Conservation (phyloP, 495 filamentous ascomycete genomes). For the Neurospora tetraspora region DNA sequence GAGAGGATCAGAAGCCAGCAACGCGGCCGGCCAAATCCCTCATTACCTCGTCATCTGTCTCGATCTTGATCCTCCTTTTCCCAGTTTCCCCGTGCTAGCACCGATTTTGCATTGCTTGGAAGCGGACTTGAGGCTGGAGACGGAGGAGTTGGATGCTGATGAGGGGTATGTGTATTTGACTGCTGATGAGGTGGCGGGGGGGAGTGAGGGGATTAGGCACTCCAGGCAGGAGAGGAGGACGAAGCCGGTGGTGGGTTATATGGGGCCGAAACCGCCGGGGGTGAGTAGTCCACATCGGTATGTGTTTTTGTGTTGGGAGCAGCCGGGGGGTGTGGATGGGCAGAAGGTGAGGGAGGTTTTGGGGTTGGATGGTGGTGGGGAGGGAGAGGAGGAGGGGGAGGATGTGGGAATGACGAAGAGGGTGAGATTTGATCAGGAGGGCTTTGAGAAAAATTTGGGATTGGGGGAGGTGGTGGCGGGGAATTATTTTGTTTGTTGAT, state of each 20-base stretch:
- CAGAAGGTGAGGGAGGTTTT: slow-evolving; percentile 32
- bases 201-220: slow-evolving; percentile 1
- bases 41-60: slow-evolving; percentile 38
- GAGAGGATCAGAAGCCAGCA: not conserved
- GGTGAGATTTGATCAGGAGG: slow-evolving; percentile 43
- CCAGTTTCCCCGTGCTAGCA: slow-evolving; percentile 36
- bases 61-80: slow-evolving; percentile 46
- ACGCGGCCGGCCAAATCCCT: not conserved
- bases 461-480: slow-evolving; percentile 40
- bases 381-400: slow-evolving; percentile 15
- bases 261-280: slow-evolving; percentile 42
- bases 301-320: slow-evolving; percentile 46
- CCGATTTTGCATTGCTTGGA: slow-evolving; percentile 41
- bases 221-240: slow-evolving; percentile 1
- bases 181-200: not conserved
- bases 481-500: slow-evolving; percentile 40
- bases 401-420: slow-evolving; percentile 29
- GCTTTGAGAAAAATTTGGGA: slow-evolving; percentile 35
- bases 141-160: slow-evolving; percentile 1
- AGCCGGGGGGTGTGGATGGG: slow-evolving; percentile 40
- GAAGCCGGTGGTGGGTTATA: slow-evolving; percentile 27
- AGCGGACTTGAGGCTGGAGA: slow-evolving; percentile 21
- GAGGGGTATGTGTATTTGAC: slow-evolving; percentile 13
- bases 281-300: slow-evolving; percentile 46
- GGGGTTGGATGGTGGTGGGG: not conserved